These are phyloP conservation scores for Xanthoconium stramineum DNA, from an alignment of 768 basidiomycete species.

Conservation along the genomic window DNA sequence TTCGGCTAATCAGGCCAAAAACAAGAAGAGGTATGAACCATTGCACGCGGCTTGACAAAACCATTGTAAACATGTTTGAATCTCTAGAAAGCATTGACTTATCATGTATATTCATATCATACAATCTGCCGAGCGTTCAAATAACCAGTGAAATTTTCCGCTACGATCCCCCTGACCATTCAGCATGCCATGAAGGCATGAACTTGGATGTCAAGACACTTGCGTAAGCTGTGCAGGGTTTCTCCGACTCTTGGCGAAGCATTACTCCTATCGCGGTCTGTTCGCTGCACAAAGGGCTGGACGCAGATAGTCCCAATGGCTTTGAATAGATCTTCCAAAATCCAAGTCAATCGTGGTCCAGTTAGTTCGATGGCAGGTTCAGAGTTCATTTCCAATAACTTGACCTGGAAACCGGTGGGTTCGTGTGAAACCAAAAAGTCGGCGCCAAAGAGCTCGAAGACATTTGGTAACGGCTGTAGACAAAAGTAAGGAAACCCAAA, in stretches of 20 bases:
- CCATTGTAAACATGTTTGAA: not conserved
- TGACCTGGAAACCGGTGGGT: conserved; percentile 48
- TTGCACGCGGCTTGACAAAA: not conserved
- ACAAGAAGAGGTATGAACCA: conserved; percentile 10
- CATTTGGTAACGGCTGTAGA: conserved; percentile 76
- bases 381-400: conserved; percentile 88
- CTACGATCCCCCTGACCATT: not conserved
- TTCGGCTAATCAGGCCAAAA: not conserved
- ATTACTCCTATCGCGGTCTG: not conserved
- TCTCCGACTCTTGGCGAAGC: conserved; percentile 52
- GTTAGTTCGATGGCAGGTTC: conserved; percentile 96
- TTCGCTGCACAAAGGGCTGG: conserved; percentile 48
- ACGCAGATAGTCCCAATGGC: conserved; percentile 68
- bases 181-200: conserved; percentile 29
- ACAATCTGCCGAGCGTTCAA: not conserved
- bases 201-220: conserved; percentile 61
- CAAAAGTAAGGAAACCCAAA: not conserved
- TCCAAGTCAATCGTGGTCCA: conserved; percentile 75
- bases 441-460: conserved; percentile 93
- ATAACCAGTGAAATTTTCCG: not conserved
- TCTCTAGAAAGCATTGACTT: conserved; percentile 9
- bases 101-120: not conserved
- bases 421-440: conserved; percentile 77
- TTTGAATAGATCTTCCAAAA: conserved; percentile 77
- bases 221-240: conserved; percentile 51